Evolutionary conservation across 1,139 yeast species (phyloP).

Genomic region (Kurtzmaniella quercitrusa): DNA sequence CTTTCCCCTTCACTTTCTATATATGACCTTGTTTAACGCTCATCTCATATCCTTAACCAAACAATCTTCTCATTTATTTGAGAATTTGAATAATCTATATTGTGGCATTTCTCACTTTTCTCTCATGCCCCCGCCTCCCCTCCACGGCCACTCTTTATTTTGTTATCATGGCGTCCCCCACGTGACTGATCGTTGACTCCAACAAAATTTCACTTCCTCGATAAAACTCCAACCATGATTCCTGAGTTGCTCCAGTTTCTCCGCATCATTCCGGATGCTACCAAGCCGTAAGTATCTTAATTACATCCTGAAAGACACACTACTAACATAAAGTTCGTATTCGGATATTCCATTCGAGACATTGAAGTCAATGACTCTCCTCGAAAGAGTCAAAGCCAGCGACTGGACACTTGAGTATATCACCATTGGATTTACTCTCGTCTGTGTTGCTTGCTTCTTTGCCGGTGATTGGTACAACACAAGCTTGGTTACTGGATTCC

Average conservation of each 20-base stretch:
- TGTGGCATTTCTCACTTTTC: not conserved
- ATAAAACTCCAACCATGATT: not conserved
- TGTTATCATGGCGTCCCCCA: not conserved
- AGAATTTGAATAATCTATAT: no score
- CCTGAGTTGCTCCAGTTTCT: conserved; percentile 1
- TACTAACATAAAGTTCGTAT: conserved; percentile 17
- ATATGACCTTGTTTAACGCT: not conserved
- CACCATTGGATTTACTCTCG: conserved; percentile 48
- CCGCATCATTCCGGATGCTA: conserved; percentile 5
- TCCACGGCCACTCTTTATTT: no score
- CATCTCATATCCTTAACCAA: no score
- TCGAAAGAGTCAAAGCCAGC: conserved; percentile 48
- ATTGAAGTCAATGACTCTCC: conserved; percentile 44
- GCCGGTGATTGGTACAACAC: conserved; percentile 61
- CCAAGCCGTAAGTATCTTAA: conserved; percentile 9
- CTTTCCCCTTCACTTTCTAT: no score
- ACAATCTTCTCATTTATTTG: no score
- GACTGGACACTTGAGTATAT: conserved; percentile 75
- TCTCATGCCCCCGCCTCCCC: not conserved
- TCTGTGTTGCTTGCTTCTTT: conserved; percentile 44
- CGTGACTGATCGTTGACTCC: not conserved
- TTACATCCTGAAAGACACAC: not conserved
- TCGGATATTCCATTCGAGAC: conserved; percentile 46
- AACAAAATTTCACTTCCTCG: not conserved
- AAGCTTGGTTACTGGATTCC: conserved; percentile 49